phyloP scores from a whole-genome alignment of 352 stramenopile species.

The Globisporangium takayamanum region DNA sequence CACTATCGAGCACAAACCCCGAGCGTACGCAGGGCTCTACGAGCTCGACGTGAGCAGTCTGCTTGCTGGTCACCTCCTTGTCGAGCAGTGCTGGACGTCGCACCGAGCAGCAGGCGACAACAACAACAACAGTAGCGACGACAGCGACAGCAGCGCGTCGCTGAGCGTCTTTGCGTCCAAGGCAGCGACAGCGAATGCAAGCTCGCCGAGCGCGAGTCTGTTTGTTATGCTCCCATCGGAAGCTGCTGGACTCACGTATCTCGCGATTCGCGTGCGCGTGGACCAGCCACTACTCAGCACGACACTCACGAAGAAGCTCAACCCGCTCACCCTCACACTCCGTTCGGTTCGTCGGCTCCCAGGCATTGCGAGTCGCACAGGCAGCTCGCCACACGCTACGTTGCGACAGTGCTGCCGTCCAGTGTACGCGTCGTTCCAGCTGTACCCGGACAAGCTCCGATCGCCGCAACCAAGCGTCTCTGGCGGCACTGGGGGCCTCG shows the following conservation, averaged over 20 bases:
- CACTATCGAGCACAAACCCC: conserved; percentile 12
- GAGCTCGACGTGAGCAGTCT: conserved; percentile 60
- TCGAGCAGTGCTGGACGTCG: conserved; percentile 43
- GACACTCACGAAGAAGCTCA: conserved; percentile 38
- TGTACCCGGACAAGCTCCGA: conserved; percentile 36
- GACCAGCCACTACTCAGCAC: conserved; percentile 42
- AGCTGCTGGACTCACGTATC: conserved; percentile 26
- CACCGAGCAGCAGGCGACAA: background rate
- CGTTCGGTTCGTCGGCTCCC: conserved; percentile 36
- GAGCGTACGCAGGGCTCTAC: conserved; percentile 42
- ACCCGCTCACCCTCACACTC: conserved; percentile 62
- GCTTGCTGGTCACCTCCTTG: conserved; percentile 21
- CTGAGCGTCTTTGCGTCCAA: conserved; percentile 3
- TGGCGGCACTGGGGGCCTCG: background rate
- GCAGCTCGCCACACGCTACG: conserved; percentile 28
- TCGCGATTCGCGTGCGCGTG: conserved; percentile 43
- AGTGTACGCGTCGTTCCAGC: conserved; percentile 45
- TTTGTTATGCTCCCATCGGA: conserved; percentile 18
- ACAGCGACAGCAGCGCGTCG: background rate
- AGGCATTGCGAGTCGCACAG: conserved; percentile 23
- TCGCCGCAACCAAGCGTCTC: background rate
- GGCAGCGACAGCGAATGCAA: conserved; percentile 4
- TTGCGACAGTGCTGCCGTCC: conserved; percentile 44
- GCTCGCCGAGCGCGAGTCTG: conserved; percentile 17
- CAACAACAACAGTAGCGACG: background rate